Evolutionary conservation across 352 stramenopile genomes (phyloP).

Genomic region (Salisapilia sapeloensis): DNA sequence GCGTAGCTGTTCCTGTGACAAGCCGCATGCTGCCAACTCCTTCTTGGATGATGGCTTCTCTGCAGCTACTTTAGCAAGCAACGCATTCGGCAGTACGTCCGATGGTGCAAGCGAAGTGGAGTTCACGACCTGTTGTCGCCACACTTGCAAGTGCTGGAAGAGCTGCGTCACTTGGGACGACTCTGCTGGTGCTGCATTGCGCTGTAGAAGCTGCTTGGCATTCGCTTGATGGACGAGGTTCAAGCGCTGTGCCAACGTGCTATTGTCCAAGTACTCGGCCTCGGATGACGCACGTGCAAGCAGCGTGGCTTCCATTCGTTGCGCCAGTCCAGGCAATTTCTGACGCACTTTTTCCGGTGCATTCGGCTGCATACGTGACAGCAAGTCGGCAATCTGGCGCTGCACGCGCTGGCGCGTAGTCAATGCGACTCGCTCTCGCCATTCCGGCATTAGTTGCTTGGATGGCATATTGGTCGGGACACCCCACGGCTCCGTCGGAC

Average conservation of each 20-base stretch:
- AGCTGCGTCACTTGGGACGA: conserved; percentile 23
- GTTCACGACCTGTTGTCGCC: conserved; percentile 64
- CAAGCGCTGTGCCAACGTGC: conserved; percentile 87
- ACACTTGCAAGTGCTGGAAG: conserved; percentile 58
- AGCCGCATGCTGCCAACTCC: conserved; percentile 32
- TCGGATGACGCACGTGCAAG: conserved; percentile 67
- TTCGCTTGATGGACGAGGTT: conserved; percentile 67
- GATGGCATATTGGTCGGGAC: no score
- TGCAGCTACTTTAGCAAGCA: conserved; percentile 51
- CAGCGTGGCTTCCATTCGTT: conserved; percentile 90
- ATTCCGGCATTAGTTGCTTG: no score
- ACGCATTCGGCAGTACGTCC: conserved; percentile 57
- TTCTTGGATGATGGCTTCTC: conserved; percentile 30
- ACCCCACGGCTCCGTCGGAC: not conserved
- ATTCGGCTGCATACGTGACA: conserved; percentile 89
- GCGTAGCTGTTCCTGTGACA: conserved; percentile 21
- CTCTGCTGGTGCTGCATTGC: conserved; percentile 9
- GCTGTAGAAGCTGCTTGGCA: conserved; percentile 38
- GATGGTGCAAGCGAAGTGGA: conserved; percentile 46
- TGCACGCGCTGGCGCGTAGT: conserved; percentile 24
- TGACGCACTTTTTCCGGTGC: conserved; percentile 89
- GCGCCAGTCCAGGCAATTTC: conserved; percentile 91
- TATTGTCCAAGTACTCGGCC: conserved; percentile 84
- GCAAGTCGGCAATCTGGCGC: conserved; percentile 75
- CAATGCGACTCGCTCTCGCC: conserved; percentile 11